Conservation (phyloP, 352 stramenopile species). For the Phytopythium chamaehyphon region DNA sequence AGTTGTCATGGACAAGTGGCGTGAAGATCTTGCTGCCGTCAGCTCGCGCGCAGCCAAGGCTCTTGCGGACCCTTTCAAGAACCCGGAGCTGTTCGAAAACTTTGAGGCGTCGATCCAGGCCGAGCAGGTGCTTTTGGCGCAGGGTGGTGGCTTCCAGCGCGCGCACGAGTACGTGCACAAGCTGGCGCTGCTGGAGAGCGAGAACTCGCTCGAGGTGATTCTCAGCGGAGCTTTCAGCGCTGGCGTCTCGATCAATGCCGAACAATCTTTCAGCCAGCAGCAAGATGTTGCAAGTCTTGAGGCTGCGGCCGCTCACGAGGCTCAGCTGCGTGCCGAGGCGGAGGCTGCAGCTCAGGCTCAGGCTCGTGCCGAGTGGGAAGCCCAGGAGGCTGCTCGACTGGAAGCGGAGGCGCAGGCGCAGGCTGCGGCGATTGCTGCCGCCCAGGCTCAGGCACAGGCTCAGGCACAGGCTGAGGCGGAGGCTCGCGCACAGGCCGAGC, state of each 20-base stretch:
- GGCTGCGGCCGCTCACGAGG: slow-evolving; percentile 19
- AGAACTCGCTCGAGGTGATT: slow-evolving; percentile 51
- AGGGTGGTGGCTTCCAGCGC: slow-evolving; percentile 58
- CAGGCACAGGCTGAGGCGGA: slow-evolving; percentile 27
- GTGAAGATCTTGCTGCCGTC: slow-evolving; percentile 87
- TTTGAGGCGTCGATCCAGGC: slow-evolving; percentile 93
- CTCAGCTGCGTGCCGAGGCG: slow-evolving; percentile 14
- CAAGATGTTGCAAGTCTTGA: slow-evolving; percentile 14
- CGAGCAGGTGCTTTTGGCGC: slow-evolving; percentile 87
- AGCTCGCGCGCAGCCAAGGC: slow-evolving; percentile 92
- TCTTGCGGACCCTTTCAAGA: slow-evolving; percentile 89
- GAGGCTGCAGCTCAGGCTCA: slow-evolving; percentile 23
- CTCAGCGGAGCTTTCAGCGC: slow-evolving; percentile 20
- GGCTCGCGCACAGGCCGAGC: slow-evolving; percentile 13
- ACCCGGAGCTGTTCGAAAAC: slow-evolving; percentile 96
- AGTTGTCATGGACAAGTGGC: slow-evolving; percentile 96
- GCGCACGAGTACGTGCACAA: slow-evolving; percentile 72
- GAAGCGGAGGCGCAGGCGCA: slow-evolving; percentile 24
- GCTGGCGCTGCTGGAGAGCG: slow-evolving; percentile 56
- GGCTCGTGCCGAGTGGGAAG: slow-evolving; percentile 13
- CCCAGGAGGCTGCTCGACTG: slow-evolving; percentile 20
- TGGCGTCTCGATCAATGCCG: slow-evolving; percentile 9
- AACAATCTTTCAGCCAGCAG: slow-evolving; percentile 4
- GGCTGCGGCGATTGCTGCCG: slow-evolving; percentile 7
- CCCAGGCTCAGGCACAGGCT: slow-evolving; percentile 16